Conservation (phyloP, 768 basidiomycete species). For the Phaeolepiota aurea region DNA sequence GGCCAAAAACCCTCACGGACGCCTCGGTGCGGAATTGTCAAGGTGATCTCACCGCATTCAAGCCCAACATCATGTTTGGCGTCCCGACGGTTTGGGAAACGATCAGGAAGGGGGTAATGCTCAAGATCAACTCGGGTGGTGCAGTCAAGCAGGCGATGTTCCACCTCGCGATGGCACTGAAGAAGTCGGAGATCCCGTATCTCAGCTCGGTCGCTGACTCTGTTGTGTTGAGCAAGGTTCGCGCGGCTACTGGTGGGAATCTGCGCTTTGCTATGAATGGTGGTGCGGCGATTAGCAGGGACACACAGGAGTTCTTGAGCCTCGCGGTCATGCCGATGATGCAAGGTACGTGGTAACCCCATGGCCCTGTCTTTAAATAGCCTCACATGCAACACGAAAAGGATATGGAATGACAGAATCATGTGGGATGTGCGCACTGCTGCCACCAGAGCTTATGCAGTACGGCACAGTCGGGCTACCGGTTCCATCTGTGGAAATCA, state of each 20-base stretch:
- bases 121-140: conserved; percentile 68
- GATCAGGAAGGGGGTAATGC: conserved; percentile 89
- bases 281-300: conserved; percentile 76
- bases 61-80: conserved; percentile 86
- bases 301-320: conserved; percentile 89
- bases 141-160: conserved; percentile 68
- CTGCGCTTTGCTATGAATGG: conserved; percentile 77
- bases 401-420: conserved; percentile 98
- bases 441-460: conserved; percentile 76
- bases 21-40: conserved; percentile 79
- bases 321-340: conserved; percentile 74
- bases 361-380: not conserved
- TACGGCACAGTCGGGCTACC: conserved; percentile 80
- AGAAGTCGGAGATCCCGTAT: conserved; percentile 62
- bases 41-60: conserved; percentile 80
- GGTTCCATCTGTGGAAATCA: conserved; percentile 83
- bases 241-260: conserved; percentile 80
- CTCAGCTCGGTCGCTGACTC: conserved; percentile 63
- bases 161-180: conserved; percentile 66
- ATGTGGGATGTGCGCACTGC: conserved; percentile 81
- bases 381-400: conserved; percentile 16
- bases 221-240: conserved; percentile 69
- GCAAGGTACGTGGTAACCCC: conserved; percentile 52
- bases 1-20: conserved; percentile 94
- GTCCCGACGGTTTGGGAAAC: conserved; percentile 97